A percentile compares a stretch with the other conserved stretches of the same genome.
Evolutionary conservation across 2,329 filamentous ascomycete genomes (phyloP).

Genomic region (Exserohilum turcica): DNA sequence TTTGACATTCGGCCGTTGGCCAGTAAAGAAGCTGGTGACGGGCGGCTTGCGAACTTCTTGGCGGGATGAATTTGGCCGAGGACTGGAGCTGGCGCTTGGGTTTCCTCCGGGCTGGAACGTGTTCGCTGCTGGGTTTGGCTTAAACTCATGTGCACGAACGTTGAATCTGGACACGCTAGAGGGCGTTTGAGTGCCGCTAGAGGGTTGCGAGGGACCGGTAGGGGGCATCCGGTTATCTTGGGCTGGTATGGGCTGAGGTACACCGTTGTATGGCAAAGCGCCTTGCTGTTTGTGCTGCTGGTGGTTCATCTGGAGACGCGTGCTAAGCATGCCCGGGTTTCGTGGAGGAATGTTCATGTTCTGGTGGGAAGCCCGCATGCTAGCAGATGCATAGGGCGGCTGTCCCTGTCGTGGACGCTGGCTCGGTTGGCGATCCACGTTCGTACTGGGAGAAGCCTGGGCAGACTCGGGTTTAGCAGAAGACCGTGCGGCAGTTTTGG

Average conservation of each 20-base stretch:
- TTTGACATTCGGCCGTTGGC: constrained; percentile 69
- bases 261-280: constrained; percentile 51
- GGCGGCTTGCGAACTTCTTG: constrained; percentile 40
- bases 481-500: constrained; percentile 41
- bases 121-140: constrained; percentile 79
- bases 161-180: constrained; percentile 63
- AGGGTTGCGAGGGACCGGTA: constrained; percentile 68
- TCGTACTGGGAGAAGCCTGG: constrained; percentile 36
- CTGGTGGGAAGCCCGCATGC: constrained; percentile 51
- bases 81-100: constrained; percentile 72
- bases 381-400: constrained; percentile 51
- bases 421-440: constrained; percentile 54
- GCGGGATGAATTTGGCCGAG: constrained; percentile 58
- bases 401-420: constrained; percentile 51
- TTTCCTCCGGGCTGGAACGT: constrained; percentile 75
- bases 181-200: constrained; percentile 57
- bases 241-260: constrained; percentile 62
- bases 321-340: constrained; percentile 53
- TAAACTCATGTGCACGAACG: constrained; percentile 74
- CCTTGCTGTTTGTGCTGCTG: constrained; percentile 56
- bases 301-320: constrained; percentile 58
- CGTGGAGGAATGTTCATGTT: constrained; percentile 49
- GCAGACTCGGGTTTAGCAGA: constrained; percentile 42
- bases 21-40: constrained; percentile 63
- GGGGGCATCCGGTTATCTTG: constrained; percentile 74